These are phyloP conservation scores for Biscutella laevigata DNA, from an alignment of 441 rosid genomes.

Conservation along the genomic window DNA sequence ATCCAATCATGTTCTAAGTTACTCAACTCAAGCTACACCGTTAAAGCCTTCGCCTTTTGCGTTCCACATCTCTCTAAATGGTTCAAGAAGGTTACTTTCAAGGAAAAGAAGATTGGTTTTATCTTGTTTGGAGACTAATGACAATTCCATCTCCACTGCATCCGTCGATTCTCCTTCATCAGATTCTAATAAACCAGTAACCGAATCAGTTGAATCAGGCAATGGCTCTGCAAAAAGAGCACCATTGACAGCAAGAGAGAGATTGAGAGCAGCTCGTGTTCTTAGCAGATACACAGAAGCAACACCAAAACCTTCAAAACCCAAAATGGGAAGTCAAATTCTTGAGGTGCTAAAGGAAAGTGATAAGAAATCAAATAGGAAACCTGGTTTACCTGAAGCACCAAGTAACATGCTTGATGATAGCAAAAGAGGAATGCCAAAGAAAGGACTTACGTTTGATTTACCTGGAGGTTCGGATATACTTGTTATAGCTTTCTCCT, in stretches of 20 bases:
- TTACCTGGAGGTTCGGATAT: conserved; percentile 73
- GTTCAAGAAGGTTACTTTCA: conserved; percentile 20
- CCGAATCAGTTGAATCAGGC: conserved; percentile 24
- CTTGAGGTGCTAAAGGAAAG: conserved; percentile 67
- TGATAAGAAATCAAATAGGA: conserved; percentile 55
- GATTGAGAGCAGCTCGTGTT: conserved; percentile 73
- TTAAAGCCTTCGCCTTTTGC: conserved; percentile 21
- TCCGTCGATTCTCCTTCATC: conserved; percentile 18
- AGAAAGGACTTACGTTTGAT: conserved; percentile 60
- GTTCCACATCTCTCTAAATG: conserved; percentile 15
- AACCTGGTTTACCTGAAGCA: conserved; percentile 74
- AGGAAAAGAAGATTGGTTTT: conserved; percentile 26
- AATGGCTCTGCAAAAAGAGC: conserved; percentile 43
- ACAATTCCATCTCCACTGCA: conserved; percentile 27
- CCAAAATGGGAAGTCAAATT: conserved; percentile 62
- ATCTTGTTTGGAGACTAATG: conserved; percentile 35
- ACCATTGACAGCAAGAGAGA: conserved; percentile 66
- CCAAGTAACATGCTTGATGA: conserved; percentile 83
- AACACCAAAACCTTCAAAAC: conserved; percentile 42
- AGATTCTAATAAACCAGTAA: conserved; percentile 24
- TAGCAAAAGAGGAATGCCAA: conserved; percentile 78
- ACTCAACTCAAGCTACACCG: no score
- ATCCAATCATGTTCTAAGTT: conserved; percentile 24
- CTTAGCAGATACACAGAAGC: conserved; percentile 51
- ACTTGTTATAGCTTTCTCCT: conserved; percentile 50